These are phyloP conservation scores for Fusarium sambucinum DNA, from an alignment of 2,329 filamentous ascomycete genomes.

Conservation along the genomic window DNA sequence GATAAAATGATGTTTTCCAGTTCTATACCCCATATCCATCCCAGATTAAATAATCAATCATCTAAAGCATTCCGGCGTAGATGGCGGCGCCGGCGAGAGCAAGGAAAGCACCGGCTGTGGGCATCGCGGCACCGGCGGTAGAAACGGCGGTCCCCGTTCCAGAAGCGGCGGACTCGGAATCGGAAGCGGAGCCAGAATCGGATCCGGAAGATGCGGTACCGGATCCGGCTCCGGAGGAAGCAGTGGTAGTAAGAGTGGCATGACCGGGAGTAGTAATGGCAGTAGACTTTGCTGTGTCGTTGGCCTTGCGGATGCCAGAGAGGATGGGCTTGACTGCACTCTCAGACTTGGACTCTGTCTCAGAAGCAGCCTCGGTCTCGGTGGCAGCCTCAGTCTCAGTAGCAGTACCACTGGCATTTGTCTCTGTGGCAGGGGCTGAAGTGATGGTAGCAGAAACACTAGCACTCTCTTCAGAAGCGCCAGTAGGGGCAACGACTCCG, in stretches of 20 bases:
- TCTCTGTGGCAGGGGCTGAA: conserved; percentile 32
- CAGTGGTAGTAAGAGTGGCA: conserved; percentile 28
- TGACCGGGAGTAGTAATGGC: conserved; percentile 2
- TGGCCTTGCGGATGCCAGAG: background rate
- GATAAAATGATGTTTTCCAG: background rate
- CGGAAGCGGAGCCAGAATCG: conserved; percentile 26
- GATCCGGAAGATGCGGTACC: conserved; percentile 27
- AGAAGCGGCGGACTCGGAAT: conserved; percentile 35
- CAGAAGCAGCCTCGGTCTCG: conserved; percentile 1
- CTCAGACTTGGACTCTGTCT: conserved; percentile 5
- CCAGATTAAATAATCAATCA: background rate
- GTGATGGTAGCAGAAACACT: conserved; percentile 34
- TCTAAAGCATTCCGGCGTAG: conserved; percentile 47
- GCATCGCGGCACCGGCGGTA: conserved; percentile 43
- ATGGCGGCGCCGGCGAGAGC: conserved; percentile 50
- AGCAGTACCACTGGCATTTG: conserved; percentile 6
- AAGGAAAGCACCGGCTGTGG: conserved; percentile 45
- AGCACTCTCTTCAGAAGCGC: background rate
- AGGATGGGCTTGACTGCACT: background rate
- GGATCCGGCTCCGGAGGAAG: conserved; percentile 25
- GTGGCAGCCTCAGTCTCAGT: conserved; percentile 12
- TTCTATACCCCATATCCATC: background rate
- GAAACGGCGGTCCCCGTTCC: conserved; percentile 34
- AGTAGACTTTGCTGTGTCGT: conserved; percentile 18
- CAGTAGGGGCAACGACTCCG: conserved; percentile 19